Evolutionary conservation across 441 rosid genomes (phyloP).

Genomic region (Cnidoscolus chayamansa): DNA sequence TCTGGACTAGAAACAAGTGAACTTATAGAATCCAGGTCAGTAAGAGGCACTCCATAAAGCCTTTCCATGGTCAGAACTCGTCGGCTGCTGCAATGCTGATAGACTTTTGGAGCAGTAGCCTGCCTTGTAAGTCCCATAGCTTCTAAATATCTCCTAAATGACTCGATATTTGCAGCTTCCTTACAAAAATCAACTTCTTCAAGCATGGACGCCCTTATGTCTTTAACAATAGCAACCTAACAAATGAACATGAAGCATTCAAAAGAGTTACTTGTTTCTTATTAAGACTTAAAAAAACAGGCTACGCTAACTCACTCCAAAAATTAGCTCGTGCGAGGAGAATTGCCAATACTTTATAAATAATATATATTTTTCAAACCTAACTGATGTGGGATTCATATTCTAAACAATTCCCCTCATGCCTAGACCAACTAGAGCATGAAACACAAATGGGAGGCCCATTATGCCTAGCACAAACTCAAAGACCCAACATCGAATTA

Average conservation of each 20-base stretch:
- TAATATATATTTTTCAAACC: too few species aligned
- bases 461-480: too few species aligned
- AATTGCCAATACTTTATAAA: too few species aligned
- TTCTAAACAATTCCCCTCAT: too few species aligned
- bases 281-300: too few species aligned
- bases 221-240: conserved; percentile 87
- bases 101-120: conserved; percentile 93
- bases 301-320: too few species aligned
- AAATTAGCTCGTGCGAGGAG: too few species aligned
- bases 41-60: conserved; percentile 98
- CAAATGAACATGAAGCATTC: conserved; percentile 21
- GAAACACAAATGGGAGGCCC: too few species aligned
- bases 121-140: conserved; percentile 83
- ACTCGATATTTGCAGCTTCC: conserved; percentile 79
- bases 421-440: too few species aligned
- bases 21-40: conserved; percentile 90
- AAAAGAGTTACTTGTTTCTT: neutral
- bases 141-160: conserved; percentile 82
- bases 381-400: too few species aligned
- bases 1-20: conserved; percentile 89
- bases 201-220: conserved; percentile 93
- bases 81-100: conserved; percentile 77
- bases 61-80: conserved; percentile 95
- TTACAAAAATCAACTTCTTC: conserved; percentile 95
- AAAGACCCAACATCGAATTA: too few species aligned